Base-by-base conservation (phyloP, 805 yeast species). In the Wickerhamiella siamensis region DNA sequence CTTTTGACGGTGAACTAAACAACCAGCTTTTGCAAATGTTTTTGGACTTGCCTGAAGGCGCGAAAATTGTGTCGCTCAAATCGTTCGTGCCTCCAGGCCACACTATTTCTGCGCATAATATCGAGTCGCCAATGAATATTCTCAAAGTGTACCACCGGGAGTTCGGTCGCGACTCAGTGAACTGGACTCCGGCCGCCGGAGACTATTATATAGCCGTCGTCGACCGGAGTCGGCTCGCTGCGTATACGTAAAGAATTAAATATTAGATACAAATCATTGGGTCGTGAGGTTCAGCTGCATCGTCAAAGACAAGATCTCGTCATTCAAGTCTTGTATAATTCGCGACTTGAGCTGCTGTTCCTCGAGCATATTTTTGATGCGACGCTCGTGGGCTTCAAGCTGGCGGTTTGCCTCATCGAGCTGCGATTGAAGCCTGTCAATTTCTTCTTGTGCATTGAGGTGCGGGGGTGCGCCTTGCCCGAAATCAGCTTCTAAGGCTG, bases 121-220 rank as follows among this genome's bases (percentile, higher is more conserved):
- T 31, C 17, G 33, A 31, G 33, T 14, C 18, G 6, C 33, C 33
- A 31, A 16, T 14, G 33, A 14, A 12, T 31, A 67, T 77, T 51
- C 64, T 84, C 43, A 64, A 64, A 33, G 84, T 83, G 4, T 74
- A 74, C 42, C 74, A 72, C 50, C 74, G 65, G 47, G 70, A 71
- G 53, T 78, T 84, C 49, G 77, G 72, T 15, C 71, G 72, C 41
- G 74, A 77, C 42, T 74, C 86, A 34, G 95, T 87, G 6, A 80
- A 93, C 37, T 86, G 96, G 96, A 84, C 95, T 0, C 67, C 65
- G 46, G 76, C 78, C 4, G 83, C 81, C 38, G 84, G 84, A 42
- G 75, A 74, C 8, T 86, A 82, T 59, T 87, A 72, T 57, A 73
- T 87, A 5, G 74, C 91, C 14, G 77, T 84, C 8, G 82, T 83